phyloP scores from a whole-genome alignment of 495 filamentous ascomycete genomes.

The Penicillium antarcticum region DNA sequence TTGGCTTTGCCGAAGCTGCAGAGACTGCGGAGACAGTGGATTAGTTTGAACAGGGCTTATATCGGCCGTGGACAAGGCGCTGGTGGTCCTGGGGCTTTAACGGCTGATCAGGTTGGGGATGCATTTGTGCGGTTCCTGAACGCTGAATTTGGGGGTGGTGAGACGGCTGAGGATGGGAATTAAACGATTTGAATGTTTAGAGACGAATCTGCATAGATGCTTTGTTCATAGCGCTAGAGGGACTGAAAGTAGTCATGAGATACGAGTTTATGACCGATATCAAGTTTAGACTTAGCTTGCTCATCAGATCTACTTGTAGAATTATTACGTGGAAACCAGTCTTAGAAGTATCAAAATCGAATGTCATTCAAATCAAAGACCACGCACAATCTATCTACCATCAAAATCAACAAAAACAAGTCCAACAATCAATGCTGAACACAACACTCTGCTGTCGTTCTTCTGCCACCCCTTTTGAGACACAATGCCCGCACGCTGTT shows the following conservation, averaged over 20 bases:
- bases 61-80: constrained; percentile 29
- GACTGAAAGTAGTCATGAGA: constrained; percentile 6
- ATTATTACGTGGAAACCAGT: neutral
- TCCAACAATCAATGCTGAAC: neutral
- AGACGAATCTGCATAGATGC: neutral
- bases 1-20: constrained; percentile 76
- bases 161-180: constrained; percentile 8
- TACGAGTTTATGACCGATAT: constrained; percentile 13
- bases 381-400: constrained; percentile 3
- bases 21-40: constrained; percentile 80
- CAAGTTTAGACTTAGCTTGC: neutral
- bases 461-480: constrained; percentile 5
- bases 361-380: neutral
- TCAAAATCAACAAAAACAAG: constrained; percentile 1
- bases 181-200: neutral
- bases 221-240: constrained; percentile 4
- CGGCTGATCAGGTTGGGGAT: constrained; percentile 35
- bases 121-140: constrained; percentile 50
- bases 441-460: constrained; percentile 1
- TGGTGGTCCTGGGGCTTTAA: constrained; percentile 23
- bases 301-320: neutral
- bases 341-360: neutral
- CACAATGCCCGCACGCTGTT: constrained; percentile 1
- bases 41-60: constrained; percentile 64
- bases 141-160: constrained; percentile 35